Conservation (phyloP, 2,329 filamentous ascomycete genomes). For the Pyrenophora tritici-repentis region DNA sequence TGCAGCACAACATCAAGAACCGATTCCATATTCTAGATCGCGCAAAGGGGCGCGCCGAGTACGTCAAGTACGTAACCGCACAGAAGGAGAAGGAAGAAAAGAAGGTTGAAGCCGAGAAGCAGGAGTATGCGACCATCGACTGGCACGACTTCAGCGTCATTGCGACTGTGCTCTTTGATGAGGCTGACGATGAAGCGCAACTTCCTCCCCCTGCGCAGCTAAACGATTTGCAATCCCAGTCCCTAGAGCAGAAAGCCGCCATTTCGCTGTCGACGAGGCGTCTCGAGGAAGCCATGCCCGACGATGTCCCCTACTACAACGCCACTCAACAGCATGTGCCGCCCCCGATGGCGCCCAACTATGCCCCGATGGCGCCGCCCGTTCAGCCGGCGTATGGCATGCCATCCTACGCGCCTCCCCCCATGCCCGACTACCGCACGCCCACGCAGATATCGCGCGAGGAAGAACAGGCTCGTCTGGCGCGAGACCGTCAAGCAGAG, state of each 20-base stretch:
- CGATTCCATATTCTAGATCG: constrained; percentile 79
- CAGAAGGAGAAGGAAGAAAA: constrained; percentile 91
- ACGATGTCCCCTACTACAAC: constrained; percentile 59
- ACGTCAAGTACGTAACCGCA: constrained; percentile 79
- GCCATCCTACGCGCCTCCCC: constrained; percentile 30
- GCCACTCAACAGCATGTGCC: constrained; percentile 38
- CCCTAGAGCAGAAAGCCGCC: constrained; percentile 91
- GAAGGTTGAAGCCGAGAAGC: constrained; percentile 78
- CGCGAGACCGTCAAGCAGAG: constrained; percentile 50
- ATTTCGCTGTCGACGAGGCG: constrained; percentile 83
- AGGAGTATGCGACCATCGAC: constrained; percentile 83
- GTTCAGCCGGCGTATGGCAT: constrained; percentile 34
- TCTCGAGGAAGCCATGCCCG: constrained; percentile 94
- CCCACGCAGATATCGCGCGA: constrained; percentile 43
- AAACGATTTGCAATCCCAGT: constrained; percentile 90
- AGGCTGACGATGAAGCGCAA: constrained; percentile 82
- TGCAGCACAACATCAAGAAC: constrained; percentile 76
- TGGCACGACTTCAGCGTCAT: constrained; percentile 98
- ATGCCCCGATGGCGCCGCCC: constrained; percentile 36
- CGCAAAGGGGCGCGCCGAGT: constrained; percentile 85
- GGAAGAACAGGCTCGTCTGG: constrained; percentile 45
- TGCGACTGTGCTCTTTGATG: constrained; percentile 90
- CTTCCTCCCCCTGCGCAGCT: constrained; percentile 88
- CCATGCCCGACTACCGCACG: constrained; percentile 36
- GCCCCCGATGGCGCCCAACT: constrained; percentile 35